Evolutionary conservation across 73 alveolate genomes (phyloP), one percentile per base, ranked within the genome.

Genomic region (Breviolum minutum): DNA sequence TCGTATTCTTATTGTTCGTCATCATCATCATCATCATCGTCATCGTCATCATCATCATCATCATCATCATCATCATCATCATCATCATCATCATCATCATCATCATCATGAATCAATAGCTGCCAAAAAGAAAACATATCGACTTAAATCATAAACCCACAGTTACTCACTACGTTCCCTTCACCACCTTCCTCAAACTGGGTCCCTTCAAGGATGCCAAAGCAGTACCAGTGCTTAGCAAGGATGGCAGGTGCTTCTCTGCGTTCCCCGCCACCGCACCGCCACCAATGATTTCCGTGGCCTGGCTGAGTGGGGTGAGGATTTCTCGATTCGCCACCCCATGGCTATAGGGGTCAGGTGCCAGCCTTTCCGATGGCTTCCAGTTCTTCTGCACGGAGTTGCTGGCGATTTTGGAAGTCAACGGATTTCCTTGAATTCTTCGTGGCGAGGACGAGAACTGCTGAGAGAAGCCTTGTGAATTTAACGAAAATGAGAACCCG

Each of bases 211-310:
- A 68, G 32, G 69, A 24, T 68, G 89, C 89, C 89, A 80, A 10
- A 16, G 89, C 89, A 5, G 89, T 40, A n/a, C 69, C 89, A 10
- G 30, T 26, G 63, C 30, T 60, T n/a, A 80, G 89, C 89, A 88
- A 69, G 63, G 70, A 29, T 60, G 97, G 99, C 93, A 94, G 86
- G 74, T 94, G 87, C 99, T 94, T 94, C 94, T 61, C 71, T 2
- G 94, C 99, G 84, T 64, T 81, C 70, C 99, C 95, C 26, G 92
- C 80, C 83, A 93, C 98, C n/a, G 98, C 74, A 70, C 82, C 91
- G 29, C 92, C 27, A 48, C 91, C 29, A 64, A 93, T 74, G 98
- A 93, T 93, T 60, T 93, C 98, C 12, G 29, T n/a, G 48, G 96
- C 96, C 95, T 88, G 20, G 48, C 85, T 40, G 54, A 40, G 54